Evolutionary conservation across 306 rosid genomes (phyloP), one percentile per base, ranked within the genome.

Genomic region (Inga leiocalycina): DNA sequence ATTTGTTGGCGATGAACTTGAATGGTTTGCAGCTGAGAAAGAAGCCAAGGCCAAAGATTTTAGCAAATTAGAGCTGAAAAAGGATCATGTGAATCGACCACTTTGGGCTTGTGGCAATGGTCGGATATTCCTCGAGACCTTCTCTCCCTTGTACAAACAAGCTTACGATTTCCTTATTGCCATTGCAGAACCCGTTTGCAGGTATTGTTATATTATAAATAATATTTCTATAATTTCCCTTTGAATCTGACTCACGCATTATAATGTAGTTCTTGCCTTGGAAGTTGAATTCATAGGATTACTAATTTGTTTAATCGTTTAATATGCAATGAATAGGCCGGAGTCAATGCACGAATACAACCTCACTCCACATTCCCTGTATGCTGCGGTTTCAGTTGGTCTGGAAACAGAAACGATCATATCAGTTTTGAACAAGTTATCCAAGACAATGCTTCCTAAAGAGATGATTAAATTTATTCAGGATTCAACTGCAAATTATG

Each of bases 381-480:
- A 95, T 85, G 98, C 99, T 3, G 99, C 99, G 10, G 99, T 93
- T 68, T 96, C 99, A 1, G 99, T 93, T 81, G 98, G 99, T 81
- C 85, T 93, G 10, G 98, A 92, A 71, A 96, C 99, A 0, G 97
- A 95, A 86, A 93, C 98, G 17, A 85, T 96, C 75, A 84, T 93
- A 46, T 59, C 91, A 37, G 98, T 96, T 77, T 83, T 96, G 89
- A 89, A 85, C 87, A 96, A 96, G 87, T 84, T 96, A 75, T 96
- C 97, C 16, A 96, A 96, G 88, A 93, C 94, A 61, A 96, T 92
- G 91, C 98, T 96, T n/a, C 99, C 99, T 4, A 90, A 93, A 76
- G 98, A 96, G 80, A 96, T 96, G 99, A 87, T 93, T 74, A 91
- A 87, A 64, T 96, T 96, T 74, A 92, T 96, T 51, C 89, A 96